phyloP scores from a whole-genome alignment of 495 filamentous ascomycete species.

The Darksidea phi region DNA sequence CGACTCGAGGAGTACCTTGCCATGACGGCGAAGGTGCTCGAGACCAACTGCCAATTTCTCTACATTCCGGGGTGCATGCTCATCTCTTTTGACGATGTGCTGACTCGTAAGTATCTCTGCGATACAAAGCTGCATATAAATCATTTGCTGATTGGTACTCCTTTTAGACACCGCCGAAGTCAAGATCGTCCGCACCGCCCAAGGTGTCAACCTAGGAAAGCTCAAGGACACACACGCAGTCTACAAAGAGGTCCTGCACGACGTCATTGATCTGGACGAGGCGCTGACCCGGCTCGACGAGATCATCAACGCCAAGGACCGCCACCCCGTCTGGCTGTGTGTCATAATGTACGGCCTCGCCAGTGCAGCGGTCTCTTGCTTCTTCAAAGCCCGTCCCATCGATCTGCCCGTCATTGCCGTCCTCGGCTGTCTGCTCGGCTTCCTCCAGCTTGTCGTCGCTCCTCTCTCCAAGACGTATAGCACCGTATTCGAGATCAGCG shows the following conservation, averaged over 20 bases:
- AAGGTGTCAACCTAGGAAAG: slow-evolving; percentile 8
- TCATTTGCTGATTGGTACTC: too few relatives aligned
- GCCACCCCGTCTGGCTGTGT: not conserved
- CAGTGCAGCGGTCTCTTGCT: slow-evolving; percentile 5
- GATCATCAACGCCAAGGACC: not conserved
- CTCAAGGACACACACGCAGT: slow-evolving; percentile 6
- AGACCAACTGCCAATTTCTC: slow-evolving; percentile 6
- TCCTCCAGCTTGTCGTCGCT: slow-evolving; percentile 1
- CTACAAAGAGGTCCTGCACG: slow-evolving; percentile 14
- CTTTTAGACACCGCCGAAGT: slow-evolving; percentile 2
- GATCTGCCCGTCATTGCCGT: slow-evolving; percentile 17
- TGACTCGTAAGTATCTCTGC: not conserved
- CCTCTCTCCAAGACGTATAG: slow-evolving; percentile 7
- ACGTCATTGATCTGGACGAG: slow-evolving; percentile 2
- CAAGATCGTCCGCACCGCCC: slow-evolving; percentile 6
- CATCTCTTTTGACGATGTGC: slow-evolving; percentile 14
- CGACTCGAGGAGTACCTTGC: slow-evolving; percentile 5
- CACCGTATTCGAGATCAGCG: slow-evolving; percentile 7
- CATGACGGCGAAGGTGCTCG: slow-evolving; percentile 8
- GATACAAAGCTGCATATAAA: too few relatives aligned
- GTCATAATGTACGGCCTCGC: slow-evolving; percentile 19
- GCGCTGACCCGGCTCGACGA: not conserved
- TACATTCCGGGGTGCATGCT: slow-evolving; percentile 26
- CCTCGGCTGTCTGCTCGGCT: slow-evolving; percentile 10
- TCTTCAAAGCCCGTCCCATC: slow-evolving; percentile 13